Evolutionary conservation across 1,139 yeast species (phyloP).

Genomic region (Saccharomycopsis hybrid): DNA sequence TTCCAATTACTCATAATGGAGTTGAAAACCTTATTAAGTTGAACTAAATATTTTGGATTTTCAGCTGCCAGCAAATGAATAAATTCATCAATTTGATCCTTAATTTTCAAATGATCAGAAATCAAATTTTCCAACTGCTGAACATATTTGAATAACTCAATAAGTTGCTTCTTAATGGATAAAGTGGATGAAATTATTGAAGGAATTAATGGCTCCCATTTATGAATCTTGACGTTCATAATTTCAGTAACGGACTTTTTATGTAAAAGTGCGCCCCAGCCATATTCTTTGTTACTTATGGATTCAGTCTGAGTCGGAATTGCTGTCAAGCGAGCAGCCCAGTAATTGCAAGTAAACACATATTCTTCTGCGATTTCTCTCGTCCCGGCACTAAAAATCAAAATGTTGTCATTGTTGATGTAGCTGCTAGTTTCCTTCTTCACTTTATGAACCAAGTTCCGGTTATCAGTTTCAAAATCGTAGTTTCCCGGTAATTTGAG

Average conservation of each 20-base stretch:
- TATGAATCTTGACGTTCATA: slow-evolving; percentile 24
- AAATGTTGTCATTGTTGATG: slow-evolving; percentile 19
- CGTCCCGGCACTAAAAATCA: slow-evolving; percentile 44
- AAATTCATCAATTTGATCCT: slow-evolving; percentile 29
- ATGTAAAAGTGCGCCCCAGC: slow-evolving; percentile 51
- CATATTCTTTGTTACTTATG: slow-evolving; percentile 72
- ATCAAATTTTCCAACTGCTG: slow-evolving; percentile 28
- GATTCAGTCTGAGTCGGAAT: slow-evolving; percentile 56
- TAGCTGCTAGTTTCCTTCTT: slow-evolving; percentile 16
- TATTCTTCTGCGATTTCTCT: slow-evolving; percentile 64
- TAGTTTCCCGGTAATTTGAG: slow-evolving; percentile 20
- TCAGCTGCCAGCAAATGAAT: slow-evolving; percentile 19
- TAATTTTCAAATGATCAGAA: slow-evolving; percentile 31
- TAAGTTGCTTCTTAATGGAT: slow-evolving; percentile 29
- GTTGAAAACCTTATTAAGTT: slow-evolving; percentile 24
- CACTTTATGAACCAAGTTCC: slow-evolving; percentile 7
- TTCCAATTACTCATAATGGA: slow-evolving; percentile 35
- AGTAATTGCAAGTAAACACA: slow-evolving; percentile 75
- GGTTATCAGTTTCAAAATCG: slow-evolving; percentile 15
- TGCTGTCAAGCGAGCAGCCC: slow-evolving; percentile 83
- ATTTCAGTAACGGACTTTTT: slow-evolving; percentile 13
- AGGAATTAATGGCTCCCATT: slow-evolving; percentile 36
- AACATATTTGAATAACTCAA: slow-evolving; percentile 29
- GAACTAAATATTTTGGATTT: slow-evolving; percentile 8
- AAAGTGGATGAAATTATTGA: slow-evolving; percentile 26